Evolutionary conservation across 495 filamentous ascomycete genomes (phyloP).

Genomic region (Lasiosphaeria miniovina): DNA sequence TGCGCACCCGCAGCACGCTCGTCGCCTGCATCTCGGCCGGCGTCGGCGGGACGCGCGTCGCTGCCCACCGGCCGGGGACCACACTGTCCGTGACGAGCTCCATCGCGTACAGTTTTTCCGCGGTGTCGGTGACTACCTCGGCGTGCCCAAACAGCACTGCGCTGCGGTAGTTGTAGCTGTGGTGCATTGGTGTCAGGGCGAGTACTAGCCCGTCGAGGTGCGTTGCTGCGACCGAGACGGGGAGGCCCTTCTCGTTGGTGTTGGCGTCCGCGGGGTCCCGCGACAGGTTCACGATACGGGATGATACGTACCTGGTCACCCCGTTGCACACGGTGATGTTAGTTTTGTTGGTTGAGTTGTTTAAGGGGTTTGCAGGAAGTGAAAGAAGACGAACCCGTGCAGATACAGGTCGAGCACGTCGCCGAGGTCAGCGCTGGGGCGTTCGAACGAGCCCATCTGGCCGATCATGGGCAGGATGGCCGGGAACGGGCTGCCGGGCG

Average conservation of each 20-base stretch:
- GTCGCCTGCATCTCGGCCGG: conserved; percentile 75
- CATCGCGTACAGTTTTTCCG: conserved; percentile 84
- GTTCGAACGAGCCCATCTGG: conserved; percentile 68
- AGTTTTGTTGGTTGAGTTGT: background rate
- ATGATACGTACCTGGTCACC: conserved; percentile 59
- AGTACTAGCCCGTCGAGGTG: conserved; percentile 72
- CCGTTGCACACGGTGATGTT: background rate
- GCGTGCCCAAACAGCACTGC: conserved; percentile 78
- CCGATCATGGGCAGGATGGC: conserved; percentile 86
- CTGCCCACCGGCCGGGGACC: conserved; percentile 63
- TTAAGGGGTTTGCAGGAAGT: background rate
- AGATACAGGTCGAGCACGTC: conserved; percentile 78
- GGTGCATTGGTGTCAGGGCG: conserved; percentile 70
- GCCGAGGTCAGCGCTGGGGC: conserved; percentile 59
- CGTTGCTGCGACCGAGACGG: conserved; percentile 64
- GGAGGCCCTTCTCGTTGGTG: conserved; percentile 42
- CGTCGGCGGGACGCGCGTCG: conserved; percentile 70
- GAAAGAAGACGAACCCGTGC: conserved; percentile 52
- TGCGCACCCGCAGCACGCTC: conserved; percentile 64
- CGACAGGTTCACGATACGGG: conserved; percentile 70
- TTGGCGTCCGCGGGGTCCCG: conserved; percentile 42
- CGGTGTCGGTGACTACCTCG: conserved; percentile 57
- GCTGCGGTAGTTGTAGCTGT: conserved; percentile 88
- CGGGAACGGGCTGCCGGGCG: conserved; percentile 65
- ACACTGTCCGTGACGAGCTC: conserved; percentile 74